phyloP scores from a whole-genome alignment of 139 green algal genomes.

The Closterium sp. region DNA sequence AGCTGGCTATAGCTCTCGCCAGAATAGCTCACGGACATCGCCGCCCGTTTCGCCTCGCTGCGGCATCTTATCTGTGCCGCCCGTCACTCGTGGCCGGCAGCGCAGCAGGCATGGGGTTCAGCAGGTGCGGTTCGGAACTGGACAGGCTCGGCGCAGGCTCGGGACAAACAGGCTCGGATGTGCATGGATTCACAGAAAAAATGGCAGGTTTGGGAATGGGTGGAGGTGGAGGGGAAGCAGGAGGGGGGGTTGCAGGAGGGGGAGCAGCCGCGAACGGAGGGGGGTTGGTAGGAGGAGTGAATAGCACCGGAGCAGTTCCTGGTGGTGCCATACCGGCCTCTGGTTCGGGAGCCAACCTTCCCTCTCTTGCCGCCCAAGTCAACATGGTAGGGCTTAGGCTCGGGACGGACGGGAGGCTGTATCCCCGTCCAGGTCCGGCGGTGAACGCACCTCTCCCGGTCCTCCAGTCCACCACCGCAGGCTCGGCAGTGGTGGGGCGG shows the following conservation, averaged over 20 bases:
- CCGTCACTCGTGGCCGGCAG: conserved; percentile 3
- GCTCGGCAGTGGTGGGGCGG: neutral
- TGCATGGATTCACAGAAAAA: neutral
- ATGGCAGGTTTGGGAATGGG: neutral
- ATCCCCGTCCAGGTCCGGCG: neutral
- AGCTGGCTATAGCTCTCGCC: conserved; percentile 39
- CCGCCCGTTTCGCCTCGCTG: conserved; percentile 20
- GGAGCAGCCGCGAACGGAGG: neutral
- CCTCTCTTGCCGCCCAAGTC: neutral
- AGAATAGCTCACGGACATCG: conserved; percentile 29
- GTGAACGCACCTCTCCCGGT: neutral
- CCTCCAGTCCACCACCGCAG: neutral
- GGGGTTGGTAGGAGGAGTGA: neutral
- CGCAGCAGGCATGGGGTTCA: neutral
- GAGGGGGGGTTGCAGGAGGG: too few species aligned
- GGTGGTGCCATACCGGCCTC: neutral
- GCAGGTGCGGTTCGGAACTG: neutral
- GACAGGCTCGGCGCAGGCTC: neutral
- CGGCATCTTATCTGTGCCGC: conserved; percentile 33
- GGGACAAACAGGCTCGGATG: neutral
- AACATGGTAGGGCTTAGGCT: neutral
- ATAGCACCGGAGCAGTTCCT: neutral
- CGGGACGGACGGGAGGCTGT: neutral
- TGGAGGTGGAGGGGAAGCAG: neutral
- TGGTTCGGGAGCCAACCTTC: neutral